These are phyloP conservation scores for Teunomyces pallodes DNA, from an alignment of 805 yeast species.

Conservation along the genomic window DNA sequence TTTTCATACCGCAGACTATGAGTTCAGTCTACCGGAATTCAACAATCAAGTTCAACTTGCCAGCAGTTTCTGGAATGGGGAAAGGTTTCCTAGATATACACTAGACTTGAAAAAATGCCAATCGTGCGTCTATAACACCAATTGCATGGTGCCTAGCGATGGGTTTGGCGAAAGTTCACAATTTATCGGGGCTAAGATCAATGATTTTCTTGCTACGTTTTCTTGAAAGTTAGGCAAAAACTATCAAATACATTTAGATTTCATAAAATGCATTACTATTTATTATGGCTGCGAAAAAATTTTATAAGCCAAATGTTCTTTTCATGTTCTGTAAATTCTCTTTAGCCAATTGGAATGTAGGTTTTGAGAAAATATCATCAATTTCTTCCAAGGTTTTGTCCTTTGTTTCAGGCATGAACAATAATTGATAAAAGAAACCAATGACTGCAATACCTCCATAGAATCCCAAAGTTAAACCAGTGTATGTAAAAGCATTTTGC, in stretches of 20 bases:
- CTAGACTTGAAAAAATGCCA: constrained; percentile 45
- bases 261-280: not conserved
- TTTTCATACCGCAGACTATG: constrained; percentile 40
- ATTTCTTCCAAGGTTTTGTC: constrained; percentile 70
- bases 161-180: not conserved
- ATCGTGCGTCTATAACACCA: constrained; percentile 49
- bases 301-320: constrained; percentile 12
- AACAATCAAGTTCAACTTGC: constrained; percentile 29
- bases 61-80: constrained; percentile 58
- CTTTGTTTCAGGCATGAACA: constrained; percentile 72
- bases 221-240: not conserved
- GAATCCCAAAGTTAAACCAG: constrained; percentile 64
- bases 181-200: not conserved
- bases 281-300: not conserved
- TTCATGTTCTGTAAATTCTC: constrained; percentile 33
- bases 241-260: not conserved
- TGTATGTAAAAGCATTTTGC: constrained; percentile 55
- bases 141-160: constrained; percentile 14
- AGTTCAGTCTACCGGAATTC: constrained; percentile 33
- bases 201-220: not conserved
- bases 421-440: constrained; percentile 50
- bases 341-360: constrained; percentile 39
- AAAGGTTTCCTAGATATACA: constrained; percentile 46
- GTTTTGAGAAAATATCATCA: constrained; percentile 56
- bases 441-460: constrained; percentile 64